These are phyloP conservation scores for Vigna nakashimae DNA, from an alignment of 306 rosid genomes.

Conservation along the genomic window DNA sequence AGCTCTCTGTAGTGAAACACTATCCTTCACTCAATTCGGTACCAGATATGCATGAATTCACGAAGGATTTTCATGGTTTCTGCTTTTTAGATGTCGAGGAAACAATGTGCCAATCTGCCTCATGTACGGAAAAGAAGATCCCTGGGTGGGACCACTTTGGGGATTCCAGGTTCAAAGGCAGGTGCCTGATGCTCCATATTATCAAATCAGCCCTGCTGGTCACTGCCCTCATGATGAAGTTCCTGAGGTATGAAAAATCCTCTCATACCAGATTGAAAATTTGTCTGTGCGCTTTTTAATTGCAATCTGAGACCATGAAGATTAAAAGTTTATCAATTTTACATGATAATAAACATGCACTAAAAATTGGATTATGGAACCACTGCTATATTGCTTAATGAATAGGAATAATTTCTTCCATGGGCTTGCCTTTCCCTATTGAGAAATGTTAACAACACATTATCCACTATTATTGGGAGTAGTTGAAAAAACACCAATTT, in stretches of 20 bases:
- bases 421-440: not conserved
- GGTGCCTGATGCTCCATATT: constrained; percentile 89
- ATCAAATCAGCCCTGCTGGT: constrained; percentile 96
- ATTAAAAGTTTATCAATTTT: constrained; percentile 11
- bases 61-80: constrained; percentile 34
- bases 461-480: not conserved
- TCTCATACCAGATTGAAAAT: constrained; percentile 5
- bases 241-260: constrained; percentile 76
- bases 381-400: not conserved
- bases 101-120: constrained; percentile 79
- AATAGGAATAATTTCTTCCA: not conserved
- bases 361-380: not conserved
- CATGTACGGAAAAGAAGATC: constrained; percentile 96
- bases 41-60: constrained; percentile 22
- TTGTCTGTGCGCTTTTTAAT: not conserved
- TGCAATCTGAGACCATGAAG: constrained; percentile 4
- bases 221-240: constrained; percentile 99
- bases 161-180: constrained; percentile 74
- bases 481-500: not conserved
- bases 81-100: constrained; percentile 60
- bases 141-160: constrained; percentile 94
- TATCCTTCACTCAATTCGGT: constrained; percentile 66
- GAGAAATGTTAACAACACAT: not conserved
- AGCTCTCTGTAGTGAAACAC: not conserved
- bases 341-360: not conserved